Conservation (phyloP, 768 basidiomycete genomes). For the Leccinum barrowsii region DNA sequence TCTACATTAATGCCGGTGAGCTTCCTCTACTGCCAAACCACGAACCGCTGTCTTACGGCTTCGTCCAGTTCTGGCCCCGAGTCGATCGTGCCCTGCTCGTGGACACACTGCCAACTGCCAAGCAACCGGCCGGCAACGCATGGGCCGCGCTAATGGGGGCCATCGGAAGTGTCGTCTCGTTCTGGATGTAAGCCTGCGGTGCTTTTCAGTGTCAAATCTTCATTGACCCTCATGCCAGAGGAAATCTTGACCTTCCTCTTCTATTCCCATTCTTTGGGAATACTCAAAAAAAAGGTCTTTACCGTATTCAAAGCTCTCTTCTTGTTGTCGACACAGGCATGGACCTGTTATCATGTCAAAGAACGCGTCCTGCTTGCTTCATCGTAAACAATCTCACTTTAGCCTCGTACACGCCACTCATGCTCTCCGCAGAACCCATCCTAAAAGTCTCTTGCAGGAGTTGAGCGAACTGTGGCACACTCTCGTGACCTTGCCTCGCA, state of each 20-base stretch:
- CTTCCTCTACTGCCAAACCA: background rate
- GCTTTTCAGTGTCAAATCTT: background rate
- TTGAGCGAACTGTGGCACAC: slow-evolving; percentile 70
- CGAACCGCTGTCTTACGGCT: background rate
- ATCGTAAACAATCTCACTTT: slow-evolving; percentile 14
- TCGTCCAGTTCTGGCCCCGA: slow-evolving; percentile 63
- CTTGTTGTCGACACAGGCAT: slow-evolving; percentile 60
- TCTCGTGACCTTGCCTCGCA: slow-evolving; percentile 61
- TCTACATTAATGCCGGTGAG: slow-evolving; percentile 54
- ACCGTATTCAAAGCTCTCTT: slow-evolving; percentile 69
- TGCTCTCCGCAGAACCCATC: slow-evolving; percentile 6
- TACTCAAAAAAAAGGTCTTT: slow-evolving; percentile 80
- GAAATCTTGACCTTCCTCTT: slow-evolving; percentile 71
- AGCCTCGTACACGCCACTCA: slow-evolving; percentile 1
- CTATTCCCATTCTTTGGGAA: slow-evolving; percentile 72
- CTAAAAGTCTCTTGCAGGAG: slow-evolving; percentile 38
- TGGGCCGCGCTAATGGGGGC: slow-evolving; percentile 96
- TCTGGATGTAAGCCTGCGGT: slow-evolving; percentile 67
- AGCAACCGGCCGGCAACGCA: slow-evolving; percentile 85
- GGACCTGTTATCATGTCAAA: slow-evolving; percentile 58
- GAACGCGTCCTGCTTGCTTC: slow-evolving; percentile 65
- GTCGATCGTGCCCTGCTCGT: slow-evolving; percentile 87
- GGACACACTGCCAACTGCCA: slow-evolving; percentile 69
- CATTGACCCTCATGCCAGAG: slow-evolving; percentile 40
- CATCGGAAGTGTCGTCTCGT: slow-evolving; percentile 80